Percentiles rank a stretch among this genome's conserved stretches.
Conservation (phyloP, 257 asterid species). For the Solanum chilense region DNA sequence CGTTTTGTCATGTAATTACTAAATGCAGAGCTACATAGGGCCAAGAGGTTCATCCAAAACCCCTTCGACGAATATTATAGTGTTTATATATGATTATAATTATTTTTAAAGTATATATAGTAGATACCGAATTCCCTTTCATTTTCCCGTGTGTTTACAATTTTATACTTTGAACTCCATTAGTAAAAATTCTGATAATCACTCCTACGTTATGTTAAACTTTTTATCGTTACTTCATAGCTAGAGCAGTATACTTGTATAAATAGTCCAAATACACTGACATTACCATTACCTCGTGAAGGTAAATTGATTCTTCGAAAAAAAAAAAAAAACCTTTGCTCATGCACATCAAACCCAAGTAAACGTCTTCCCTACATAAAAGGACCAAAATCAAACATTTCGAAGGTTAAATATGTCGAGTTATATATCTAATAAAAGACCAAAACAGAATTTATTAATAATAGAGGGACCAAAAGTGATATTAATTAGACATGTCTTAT, state of each 20-base stretch:
- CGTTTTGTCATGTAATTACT: neutral
- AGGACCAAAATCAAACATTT: neutral
- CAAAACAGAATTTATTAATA: neutral
- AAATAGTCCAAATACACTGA: neutral
- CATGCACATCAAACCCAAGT: neutral
- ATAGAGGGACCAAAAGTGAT: neutral
- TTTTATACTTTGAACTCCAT: neutral
- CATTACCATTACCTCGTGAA: neutral
- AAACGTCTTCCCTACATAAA: neutral
- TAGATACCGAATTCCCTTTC: neutral
- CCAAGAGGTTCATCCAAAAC: neutral
- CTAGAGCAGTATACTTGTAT: neutral
- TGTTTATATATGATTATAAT: rapidly evolving
- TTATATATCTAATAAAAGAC: neutral
- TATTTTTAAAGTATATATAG: neutral
- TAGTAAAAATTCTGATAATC: neutral
- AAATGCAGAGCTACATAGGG: rapidly evolving
- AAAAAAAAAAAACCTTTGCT: rapidly evolving
- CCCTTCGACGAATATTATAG: neutral
- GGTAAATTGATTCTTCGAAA: rapidly evolving
- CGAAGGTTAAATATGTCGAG: neutral
- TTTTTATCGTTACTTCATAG: neutral
- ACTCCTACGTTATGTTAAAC: neutral
- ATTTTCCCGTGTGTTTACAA: rapidly evolving
- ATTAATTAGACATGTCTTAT: neutral